Base-by-base conservation (phyloP, 805 yeast genomes). In the Ogataea minuta region DNA sequence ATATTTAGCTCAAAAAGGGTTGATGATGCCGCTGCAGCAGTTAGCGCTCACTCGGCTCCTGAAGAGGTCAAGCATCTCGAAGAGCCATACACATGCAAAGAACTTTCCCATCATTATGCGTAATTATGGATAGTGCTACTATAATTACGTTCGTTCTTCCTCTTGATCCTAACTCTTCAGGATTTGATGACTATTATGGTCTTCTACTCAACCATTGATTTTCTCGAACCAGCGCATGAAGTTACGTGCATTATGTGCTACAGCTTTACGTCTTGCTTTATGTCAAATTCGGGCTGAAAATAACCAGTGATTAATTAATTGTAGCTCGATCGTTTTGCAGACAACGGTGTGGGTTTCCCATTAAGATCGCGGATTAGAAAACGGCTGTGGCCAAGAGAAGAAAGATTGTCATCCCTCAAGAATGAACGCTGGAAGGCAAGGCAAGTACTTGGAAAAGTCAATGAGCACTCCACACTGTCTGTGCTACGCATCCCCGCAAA, bases 1-100 rank as follows among this genome's bases (percentile, higher is more conserved):
- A 43, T 77, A 39, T 68, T 62, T 51, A 67, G 67, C 19, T 62
- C 60, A 15, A 65, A 64, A 49, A 66, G 84, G 44, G 65, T 80
- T n/a, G 76, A 75, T 23, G 84, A 78, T 42, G 73, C 74, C 1
- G 28, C 76, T 15, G 58, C 44, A 6, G 76, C 79, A 4, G 39
- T 71, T 16, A 54, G 58, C 13, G 52, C 76, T 17, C 48, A 60
- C 36, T 56, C 79, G 23, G 57, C 68, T 6, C 61, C 50, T 4
- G 68, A 64, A 20, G 70, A 67, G 12, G 43, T 57, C 13, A 31
- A 43, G 10, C 66, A 62, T 42, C 53, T 69, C 36, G 73, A 68
- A 44, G 70, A 62, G 36, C 64, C 67, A 4, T 67, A 67, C 41
- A 36, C 23, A 4, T 57, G 66, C 2, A 50, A 15, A 28, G 15